phyloP scores from a whole-genome alignment of 768 basidiomycete genomes.

The Mrakia hoshinonis region DNA sequence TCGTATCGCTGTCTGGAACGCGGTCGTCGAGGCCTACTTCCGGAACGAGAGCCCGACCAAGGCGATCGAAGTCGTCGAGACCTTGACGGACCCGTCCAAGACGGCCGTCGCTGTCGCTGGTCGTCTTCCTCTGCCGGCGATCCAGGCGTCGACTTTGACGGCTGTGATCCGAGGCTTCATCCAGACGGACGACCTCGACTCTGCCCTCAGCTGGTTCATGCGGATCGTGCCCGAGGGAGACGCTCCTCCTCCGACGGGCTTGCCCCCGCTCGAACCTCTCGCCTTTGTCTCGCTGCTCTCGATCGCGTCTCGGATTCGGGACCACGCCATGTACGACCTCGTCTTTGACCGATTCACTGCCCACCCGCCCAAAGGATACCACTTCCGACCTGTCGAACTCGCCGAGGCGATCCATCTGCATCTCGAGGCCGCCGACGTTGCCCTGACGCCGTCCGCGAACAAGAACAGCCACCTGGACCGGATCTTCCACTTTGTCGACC shows the following conservation, averaged over 20 bases:
- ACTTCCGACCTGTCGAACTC: conserved; percentile 23
- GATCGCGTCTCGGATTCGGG: conserved; percentile 11
- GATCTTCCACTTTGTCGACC: conserved; percentile 23
- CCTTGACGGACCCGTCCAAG: conserved; percentile 7
- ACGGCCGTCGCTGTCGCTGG: conserved; percentile 17
- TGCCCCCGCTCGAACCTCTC: conserved; percentile 19
- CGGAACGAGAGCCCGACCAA: conserved; percentile 37
- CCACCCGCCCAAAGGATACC: conserved; percentile 17
- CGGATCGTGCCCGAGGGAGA: conserved; percentile 8
- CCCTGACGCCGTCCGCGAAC: neutral
- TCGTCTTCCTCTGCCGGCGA: neutral
- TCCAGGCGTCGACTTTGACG: conserved; percentile 28
- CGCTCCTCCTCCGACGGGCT: neutral
- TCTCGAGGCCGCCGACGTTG: conserved; percentile 24
- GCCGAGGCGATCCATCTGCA: conserved; percentile 24
- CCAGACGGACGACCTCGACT: conserved; percentile 46
- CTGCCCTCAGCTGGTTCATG: conserved; percentile 32
- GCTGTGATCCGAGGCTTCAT: conserved; percentile 46
- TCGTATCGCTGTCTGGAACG: conserved; percentile 47
- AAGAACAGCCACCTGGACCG: conserved; percentile 19
- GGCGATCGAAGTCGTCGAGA: conserved; percentile 31
- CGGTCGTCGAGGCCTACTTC: conserved; percentile 56
- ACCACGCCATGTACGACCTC: conserved; percentile 22
- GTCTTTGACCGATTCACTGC: conserved; percentile 25
- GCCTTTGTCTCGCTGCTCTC: conserved; percentile 22